Evolutionary conservation across 2,329 filamentous ascomycete genomes (phyloP), one percentile per base, ranked within the genome.

Genomic region (Cercospora berteroae): DNA sequence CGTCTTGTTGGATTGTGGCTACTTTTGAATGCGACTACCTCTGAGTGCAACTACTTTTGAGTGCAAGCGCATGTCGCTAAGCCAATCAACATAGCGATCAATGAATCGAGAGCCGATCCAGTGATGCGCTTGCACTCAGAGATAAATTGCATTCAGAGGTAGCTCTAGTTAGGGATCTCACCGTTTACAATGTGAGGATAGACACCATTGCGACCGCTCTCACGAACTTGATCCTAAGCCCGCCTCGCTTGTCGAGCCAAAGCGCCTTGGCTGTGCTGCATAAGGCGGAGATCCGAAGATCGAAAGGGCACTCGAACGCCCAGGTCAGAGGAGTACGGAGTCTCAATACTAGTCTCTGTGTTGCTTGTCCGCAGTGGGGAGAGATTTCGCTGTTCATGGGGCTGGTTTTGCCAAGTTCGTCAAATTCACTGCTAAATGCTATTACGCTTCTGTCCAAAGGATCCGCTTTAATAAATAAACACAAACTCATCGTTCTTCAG

Each of bases 401-500:
- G 18, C 36, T 60, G n/a, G 33, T 6, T 9, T n/a, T 25, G 8
- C 7, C 20, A 16, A 29, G 23, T 27, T 23, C 16, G 29, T n/a
- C 12, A 60, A 27, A 18, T 61, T 33, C 7, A n/a, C 20, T 27
- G 57, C 31, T 44, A 27, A 25, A n/a, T 42, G 23, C 36, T 39
- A 55, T 27, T 16, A 33, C 44, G 10, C 48, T 52, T 9, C 20
- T 23, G 6, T 52, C 5, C 7, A 4, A 12, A 25, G 4, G 4
- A 16, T 4, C 9, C 52, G 44, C 42, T n/a, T 64, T 31, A 67
- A 50, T 63, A 66, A 16, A 68, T 68, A 27, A 65, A 70, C 5
- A 70, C 61, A 29, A 70, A 70, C 44, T 70, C 65, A 58, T 69
- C 64, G 25, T 67, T 68, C 63, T 69, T 63, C 31, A 64, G 20